These are phyloP conservation scores for Candida railenensis DNA, from an alignment of 805 yeast genomes.

Conservation along the genomic window DNA sequence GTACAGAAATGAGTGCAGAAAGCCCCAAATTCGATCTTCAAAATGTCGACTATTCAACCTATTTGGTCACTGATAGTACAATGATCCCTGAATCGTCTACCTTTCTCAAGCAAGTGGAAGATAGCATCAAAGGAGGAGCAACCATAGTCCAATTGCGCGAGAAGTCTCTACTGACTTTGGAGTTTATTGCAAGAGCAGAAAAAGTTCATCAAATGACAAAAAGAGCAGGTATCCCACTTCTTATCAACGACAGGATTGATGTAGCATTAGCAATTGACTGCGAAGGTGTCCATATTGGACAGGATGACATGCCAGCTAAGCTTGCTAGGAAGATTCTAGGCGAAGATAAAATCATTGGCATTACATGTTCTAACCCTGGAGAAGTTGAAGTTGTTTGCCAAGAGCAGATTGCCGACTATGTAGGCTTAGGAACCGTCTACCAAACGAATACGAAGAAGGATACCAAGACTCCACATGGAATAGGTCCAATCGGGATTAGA, in stretches of 20 bases:
- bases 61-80: slow-evolving; percentile 77
- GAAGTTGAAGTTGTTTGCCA: slow-evolving; percentile 55
- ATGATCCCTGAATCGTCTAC: slow-evolving; percentile 61
- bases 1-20: no score
- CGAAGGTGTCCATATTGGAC: slow-evolving; percentile 92
- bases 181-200: slow-evolving; percentile 61
- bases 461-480: slow-evolving; percentile 46
- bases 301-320: slow-evolving; percentile 73
- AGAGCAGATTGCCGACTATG: slow-evolving; percentile 63
- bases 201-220: slow-evolving; percentile 62
- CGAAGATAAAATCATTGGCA: slow-evolving; percentile 72
- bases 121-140: slow-evolving; percentile 68
- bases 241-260: slow-evolving; percentile 85
- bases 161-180: slow-evolving; percentile 65
- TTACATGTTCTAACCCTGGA: slow-evolving; percentile 60
- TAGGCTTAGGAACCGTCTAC: slow-evolving; percentile 82
- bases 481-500: slow-evolving; percentile 68
- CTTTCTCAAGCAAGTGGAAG: slow-evolving; percentile 60
- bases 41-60: slow-evolving; percentile 56
- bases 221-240: slow-evolving; percentile 62
- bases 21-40: background rate
- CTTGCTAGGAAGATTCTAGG: slow-evolving; percentile 67
- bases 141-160: slow-evolving; percentile 85
- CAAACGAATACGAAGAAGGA: slow-evolving; percentile 70
- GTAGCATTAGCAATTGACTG: slow-evolving; percentile 88